Evolutionary conservation across 139 green algal species (phyloP), one percentile per base, ranked within the genome.

Genomic region (Parachlorella kessleri): DNA sequence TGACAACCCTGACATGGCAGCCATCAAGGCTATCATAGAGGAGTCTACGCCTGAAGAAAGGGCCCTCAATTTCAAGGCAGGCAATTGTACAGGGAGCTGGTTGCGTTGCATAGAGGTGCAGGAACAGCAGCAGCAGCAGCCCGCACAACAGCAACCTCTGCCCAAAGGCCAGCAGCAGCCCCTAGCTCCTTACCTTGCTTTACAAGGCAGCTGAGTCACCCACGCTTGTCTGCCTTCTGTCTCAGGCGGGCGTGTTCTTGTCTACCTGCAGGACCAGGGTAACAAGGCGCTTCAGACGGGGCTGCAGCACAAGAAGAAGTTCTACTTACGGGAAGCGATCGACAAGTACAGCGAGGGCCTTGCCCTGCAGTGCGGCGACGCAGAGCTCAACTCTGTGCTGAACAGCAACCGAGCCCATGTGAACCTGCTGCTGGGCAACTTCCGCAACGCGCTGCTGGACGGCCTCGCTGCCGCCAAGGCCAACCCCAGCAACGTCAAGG

Each of bases 321-420:
- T 93, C 36, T 91, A 93, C 68, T 73, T 97, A 71, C 83, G 88
- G 0, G 87, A 96, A 82, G 91, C 93, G 0, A 79, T 94, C 0
- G 83, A 91, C 6, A 88, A 90, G 30, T 97, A 97, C 66, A 89
- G 68, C 30, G 80, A 95, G 72, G 93, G 88, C 36, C 71, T 96
- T 21, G 85, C 83, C 0, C n/a, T 88, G 21, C 38, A 79, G 14
- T 84, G 72, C 55, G 41, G 36, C 4, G 79, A 92, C 28, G 42
- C 35, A 2, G 26, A n/a, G 18, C 40, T 94, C 48, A 82, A 86
- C 33, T 63, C 85, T 3, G n/a, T 90, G 6, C 81, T 97, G 39
- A 77, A 78, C 75, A 87, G 81, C 86, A 97, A 97, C 75, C 79
- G 92, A 9, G 88, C 93, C 1, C 93, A 97, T n/a, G 91, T 91